Evolutionary conservation across 1,284 basidiomycete species (phyloP).

Genomic region (Boletus semigastroideus): DNA sequence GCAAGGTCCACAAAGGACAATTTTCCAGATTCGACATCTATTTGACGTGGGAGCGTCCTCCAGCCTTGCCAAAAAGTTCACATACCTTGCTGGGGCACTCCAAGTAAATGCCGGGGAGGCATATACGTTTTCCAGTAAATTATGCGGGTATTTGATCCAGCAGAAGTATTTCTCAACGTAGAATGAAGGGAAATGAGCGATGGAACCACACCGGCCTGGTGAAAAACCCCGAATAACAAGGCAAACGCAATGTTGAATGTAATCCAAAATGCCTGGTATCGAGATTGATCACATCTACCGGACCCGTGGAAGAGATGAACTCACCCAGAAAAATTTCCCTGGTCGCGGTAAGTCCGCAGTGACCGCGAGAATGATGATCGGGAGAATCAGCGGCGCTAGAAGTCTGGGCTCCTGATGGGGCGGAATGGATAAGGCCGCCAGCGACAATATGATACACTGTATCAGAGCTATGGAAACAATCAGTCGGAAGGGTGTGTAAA

Average conservation of each 20-base stretch:
- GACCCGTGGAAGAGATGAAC: slow-evolving; percentile 3
- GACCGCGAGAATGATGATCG: slow-evolving; percentile 32
- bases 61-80: background rate
- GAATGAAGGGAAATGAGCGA: slow-evolving; percentile 38
- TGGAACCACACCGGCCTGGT: slow-evolving; percentile 42
- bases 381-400: slow-evolving; percentile 37
- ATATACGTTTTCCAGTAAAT: slow-evolving; percentile 45
- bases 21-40: slow-evolving; percentile 21
- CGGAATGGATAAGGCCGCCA: slow-evolving; percentile 35
- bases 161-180: slow-evolving; percentile 7
- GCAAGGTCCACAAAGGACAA: slow-evolving; percentile 27
- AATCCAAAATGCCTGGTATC: slow-evolving; percentile 31
- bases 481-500: background rate
- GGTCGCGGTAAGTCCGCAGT: slow-evolving; percentile 29
- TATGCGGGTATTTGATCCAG: slow-evolving; percentile 18
- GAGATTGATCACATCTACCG: background rate
- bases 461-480: slow-evolving; percentile 29
- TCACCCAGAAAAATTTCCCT: slow-evolving; percentile 37
- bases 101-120: slow-evolving; percentile 40
- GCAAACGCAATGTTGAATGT: slow-evolving; percentile 32
- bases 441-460: slow-evolving; percentile 31
- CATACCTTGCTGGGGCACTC: slow-evolving; percentile 27
- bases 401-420: slow-evolving; percentile 47
- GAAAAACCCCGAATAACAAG: slow-evolving; percentile 38
- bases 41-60: slow-evolving; percentile 1